Conservation (phyloP, 2,329 filamentous ascomycete species). For the Verticillium zaregamsianum region DNA sequence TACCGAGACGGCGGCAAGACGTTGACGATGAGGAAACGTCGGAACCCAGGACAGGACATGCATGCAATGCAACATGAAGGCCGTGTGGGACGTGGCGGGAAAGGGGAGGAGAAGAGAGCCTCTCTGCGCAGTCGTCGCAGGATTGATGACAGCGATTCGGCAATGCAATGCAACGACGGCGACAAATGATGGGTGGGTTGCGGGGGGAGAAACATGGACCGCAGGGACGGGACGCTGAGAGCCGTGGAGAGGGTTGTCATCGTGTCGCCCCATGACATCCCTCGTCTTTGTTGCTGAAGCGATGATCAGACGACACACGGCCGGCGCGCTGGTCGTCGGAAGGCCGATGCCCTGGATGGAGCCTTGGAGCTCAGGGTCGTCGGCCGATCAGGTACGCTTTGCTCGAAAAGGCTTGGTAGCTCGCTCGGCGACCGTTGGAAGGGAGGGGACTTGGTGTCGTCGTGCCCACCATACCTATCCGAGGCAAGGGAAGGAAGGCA, state of each 20-base stretch:
- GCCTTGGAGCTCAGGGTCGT: background rate
- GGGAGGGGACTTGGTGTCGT: no score
- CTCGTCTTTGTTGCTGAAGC: background rate
- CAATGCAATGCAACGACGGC: constrained; percentile 2
- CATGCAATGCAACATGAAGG: background rate
- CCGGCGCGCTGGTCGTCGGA: background rate
- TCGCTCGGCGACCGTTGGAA: background rate
- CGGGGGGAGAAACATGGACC: background rate
- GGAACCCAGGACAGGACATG: background rate
- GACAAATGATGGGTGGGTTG: background rate
- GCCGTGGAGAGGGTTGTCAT: background rate
- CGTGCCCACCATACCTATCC: no score
- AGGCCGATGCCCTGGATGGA: background rate
- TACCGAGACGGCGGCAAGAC: constrained; percentile 2
- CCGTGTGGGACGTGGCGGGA: background rate
- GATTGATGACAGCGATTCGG: background rate
- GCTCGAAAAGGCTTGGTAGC: background rate
- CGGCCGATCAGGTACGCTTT: background rate
- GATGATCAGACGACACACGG: background rate
- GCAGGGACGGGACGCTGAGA: background rate
- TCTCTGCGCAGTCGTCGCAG: background rate
- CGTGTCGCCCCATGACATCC: background rate
- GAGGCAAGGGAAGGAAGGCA: no score
- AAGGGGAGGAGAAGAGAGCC: background rate
- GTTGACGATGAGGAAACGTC: background rate